Percentiles rank a stretch among this genome's conserved stretches.
Evolutionary conservation across 164 flowering plant genomes (phyloP).

Genomic region (Nymphaea thermarum): DNA sequence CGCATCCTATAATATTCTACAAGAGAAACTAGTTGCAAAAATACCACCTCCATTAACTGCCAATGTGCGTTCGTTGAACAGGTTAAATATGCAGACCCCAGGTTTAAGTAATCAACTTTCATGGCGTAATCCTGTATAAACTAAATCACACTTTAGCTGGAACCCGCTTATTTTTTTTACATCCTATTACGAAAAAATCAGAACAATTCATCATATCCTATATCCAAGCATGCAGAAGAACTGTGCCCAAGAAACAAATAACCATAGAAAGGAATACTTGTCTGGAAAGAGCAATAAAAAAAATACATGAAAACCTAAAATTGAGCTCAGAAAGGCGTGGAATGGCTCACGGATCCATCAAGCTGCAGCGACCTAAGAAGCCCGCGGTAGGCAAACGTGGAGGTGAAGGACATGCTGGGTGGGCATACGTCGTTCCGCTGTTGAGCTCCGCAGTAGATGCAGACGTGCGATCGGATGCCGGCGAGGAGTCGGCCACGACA

Average conservation of each 20-base stretch:
- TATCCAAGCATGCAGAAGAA: not conserved
- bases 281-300: not conserved
- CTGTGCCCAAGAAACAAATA: not conserved
- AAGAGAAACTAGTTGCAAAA: too few species aligned
- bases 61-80: too few species aligned
- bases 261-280: not conserved
- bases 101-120: too few species aligned
- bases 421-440: constrained; percentile 27
- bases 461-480: constrained; percentile 39
- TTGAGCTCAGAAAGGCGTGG: not conserved
- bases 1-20: too few species aligned
- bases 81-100: too few species aligned
- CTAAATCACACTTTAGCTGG: too few species aligned
- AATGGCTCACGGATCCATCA: constrained; percentile 57
- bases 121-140: too few species aligned
- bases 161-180: not conserved
- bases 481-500: constrained; percentile 53
- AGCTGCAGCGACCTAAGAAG: constrained; percentile 43
- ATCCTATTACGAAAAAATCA: not conserved
- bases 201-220: not conserved
- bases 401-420: constrained; percentile 40
- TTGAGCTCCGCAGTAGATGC: constrained; percentile 49
- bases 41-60: too few species aligned
- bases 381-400: constrained; percentile 41
- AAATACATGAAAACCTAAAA: not conserved